These are phyloP conservation scores for Geosiphon pyriformis DNA, from an alignment of 192 early-diverging fungal genomes.

Conservation along the genomic window DNA sequence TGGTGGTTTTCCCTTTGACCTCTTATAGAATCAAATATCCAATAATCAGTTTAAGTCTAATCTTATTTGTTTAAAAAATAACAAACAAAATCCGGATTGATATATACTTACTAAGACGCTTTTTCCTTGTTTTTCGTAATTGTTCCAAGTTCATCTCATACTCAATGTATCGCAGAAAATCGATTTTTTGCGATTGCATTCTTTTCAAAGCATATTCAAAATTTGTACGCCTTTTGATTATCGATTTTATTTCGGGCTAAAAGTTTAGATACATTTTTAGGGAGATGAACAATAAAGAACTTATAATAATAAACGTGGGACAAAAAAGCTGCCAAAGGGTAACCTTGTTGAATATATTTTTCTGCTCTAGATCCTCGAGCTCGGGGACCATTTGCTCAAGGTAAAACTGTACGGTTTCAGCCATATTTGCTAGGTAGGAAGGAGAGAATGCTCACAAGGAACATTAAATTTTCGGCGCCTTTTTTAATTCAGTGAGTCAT, in stretches of 20 bases:
- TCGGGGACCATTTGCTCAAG: slow-evolving; percentile 93
- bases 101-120: slow-evolving; percentile 48
- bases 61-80: not conserved
- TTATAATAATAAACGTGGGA: too few species aligned
- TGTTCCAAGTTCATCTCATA: slow-evolving; percentile 92
- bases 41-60: not conserved
- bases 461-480: too few species aligned
- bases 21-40: slow-evolving; percentile 29
- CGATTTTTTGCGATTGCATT: slow-evolving; percentile 62
- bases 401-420: slow-evolving; percentile 82
- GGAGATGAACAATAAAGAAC: too few species aligned
- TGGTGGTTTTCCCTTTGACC: slow-evolving; percentile 36
- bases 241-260: slow-evolving; percentile 76
- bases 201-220: slow-evolving; percentile 86
- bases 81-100: not conserved
- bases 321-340: too few species aligned
- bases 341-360: slow-evolving; percentile 75
- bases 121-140: slow-evolving; percentile 72
- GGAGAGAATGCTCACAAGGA: too few species aligned
- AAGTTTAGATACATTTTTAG: not conserved
- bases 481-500: too few species aligned
- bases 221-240: slow-evolving; percentile 82
- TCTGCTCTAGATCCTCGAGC: slow-evolving; percentile 81
- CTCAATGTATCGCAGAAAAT: slow-evolving; percentile 89
- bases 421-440: slow-evolving; percentile 57